Evolutionary conservation across 495 filamentous ascomycete species (phyloP), one percentile per base, ranked within the genome.

Genomic region (Daldinia vernicosa): DNA sequence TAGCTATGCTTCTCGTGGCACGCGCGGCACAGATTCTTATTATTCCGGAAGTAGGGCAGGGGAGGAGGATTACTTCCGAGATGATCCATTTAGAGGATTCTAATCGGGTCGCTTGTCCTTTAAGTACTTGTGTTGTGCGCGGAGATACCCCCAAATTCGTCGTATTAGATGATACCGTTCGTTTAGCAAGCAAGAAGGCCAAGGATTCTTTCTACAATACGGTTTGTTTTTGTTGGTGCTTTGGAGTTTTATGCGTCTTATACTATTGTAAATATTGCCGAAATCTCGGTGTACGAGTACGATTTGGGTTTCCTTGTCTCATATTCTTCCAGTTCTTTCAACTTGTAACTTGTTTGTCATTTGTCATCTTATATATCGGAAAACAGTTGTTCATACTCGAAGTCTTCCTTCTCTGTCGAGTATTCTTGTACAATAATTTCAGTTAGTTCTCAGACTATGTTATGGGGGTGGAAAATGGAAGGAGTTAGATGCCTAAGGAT

Each of bases 51-150:
- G 76, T 24, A 66, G 74, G 55, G 70, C 60, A 6, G 75, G 62
- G 5, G 83, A 85, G 53, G 83, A 85, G 26, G 81, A 83, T 63
- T 82, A 76, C 72, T 77, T 80, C 72, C 73, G 78, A 24, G 81
- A 84, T 24, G 83, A 85, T 57, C 83, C 83, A 3, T 85, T 85
- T 50, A 76, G 74, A 63, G 83, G 83, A 11, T 85, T 85, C 66
- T 85, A 75, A 74, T 28, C 12, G 51, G 33, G 14, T 39, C 9
- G 45, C 43, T 24, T 61, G 28, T 47, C 53, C 15, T 65, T 65
- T 64, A 22, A 22, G 39, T 53, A 28, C 32, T 17, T 60, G 50
- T 33, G 52, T 52, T 33, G 57, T 52, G 50, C 32, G 52, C 50
- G 27, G 45, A 74, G 66, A 70, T 69, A 73, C 70, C 69, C 58